Evolutionary conservation across 352 stramenopile genomes (phyloP).

Genomic region (Globisporangium heterothallicum): DNA sequence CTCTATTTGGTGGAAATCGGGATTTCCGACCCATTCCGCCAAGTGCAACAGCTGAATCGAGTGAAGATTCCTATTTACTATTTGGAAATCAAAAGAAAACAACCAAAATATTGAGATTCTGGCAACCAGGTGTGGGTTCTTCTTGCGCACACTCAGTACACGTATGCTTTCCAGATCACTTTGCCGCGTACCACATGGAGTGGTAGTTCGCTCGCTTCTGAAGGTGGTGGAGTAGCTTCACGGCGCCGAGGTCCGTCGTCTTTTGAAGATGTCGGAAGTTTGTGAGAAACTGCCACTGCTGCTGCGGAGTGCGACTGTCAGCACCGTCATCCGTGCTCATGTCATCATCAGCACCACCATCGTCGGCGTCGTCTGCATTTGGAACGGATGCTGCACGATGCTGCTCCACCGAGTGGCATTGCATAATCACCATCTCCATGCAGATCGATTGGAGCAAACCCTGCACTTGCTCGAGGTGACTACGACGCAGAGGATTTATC

Average conservation of each 20-base stretch:
- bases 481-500: conserved; percentile 27
- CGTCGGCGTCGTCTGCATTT: background rate
- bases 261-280: conserved; percentile 28
- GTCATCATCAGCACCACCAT: background rate
- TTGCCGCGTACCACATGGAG: conserved; percentile 25
- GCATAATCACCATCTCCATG: conserved; percentile 22
- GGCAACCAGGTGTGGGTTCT: background rate
- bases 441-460: conserved; percentile 25
- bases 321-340: conserved; percentile 1
- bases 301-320: background rate
- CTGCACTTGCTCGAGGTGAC: conserved; percentile 22
- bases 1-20: too few species aligned
- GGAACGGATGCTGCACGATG: background rate
- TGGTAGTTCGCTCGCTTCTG: conserved; percentile 45
- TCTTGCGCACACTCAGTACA: background rate
- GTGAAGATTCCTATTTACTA: conserved; percentile 12
- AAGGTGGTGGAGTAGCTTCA: conserved; percentile 15
- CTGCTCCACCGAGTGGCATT: conserved; percentile 8
- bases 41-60: background rate
- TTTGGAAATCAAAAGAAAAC: background rate
- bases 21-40: too few species aligned
- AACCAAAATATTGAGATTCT: background rate
- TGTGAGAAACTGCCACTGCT: conserved; percentile 22
- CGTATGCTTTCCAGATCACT: background rate
- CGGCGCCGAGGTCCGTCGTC: conserved; percentile 7